phyloP scores from a whole-genome alignment of 148 eudicot species.

The Diospyros lotus region DNA sequence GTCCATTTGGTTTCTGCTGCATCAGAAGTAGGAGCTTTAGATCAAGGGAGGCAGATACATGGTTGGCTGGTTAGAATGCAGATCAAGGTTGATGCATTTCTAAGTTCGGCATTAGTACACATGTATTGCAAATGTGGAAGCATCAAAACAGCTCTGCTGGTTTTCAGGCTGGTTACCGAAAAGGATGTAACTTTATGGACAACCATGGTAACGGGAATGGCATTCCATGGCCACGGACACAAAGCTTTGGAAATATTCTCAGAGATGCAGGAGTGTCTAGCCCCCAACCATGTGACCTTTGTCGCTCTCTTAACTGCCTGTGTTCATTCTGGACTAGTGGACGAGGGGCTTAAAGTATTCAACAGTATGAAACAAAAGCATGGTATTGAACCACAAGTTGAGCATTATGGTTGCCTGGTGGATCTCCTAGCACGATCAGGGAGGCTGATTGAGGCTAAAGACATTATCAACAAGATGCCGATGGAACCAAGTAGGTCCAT shows the following conservation, averaged over 20 bases:
- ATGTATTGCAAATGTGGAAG: conserved; percentile 25
- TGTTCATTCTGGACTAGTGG: conserved; percentile 19
- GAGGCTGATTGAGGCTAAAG: conserved; percentile 10
- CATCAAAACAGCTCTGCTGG: conserved; percentile 16
- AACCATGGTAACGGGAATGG: conserved; percentile 23
- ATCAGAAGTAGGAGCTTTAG: conserved; percentile 14
- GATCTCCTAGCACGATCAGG: conserved; percentile 23
- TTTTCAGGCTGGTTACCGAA: conserved; percentile 9
- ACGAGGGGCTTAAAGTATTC: conserved; percentile 19
- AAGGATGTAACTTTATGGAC: conserved; percentile 24
- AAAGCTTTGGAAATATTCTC: conserved; percentile 17
- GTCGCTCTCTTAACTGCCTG: conserved; percentile 22
- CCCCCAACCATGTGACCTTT: conserved; percentile 24
- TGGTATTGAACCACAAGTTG: conserved; percentile 20
- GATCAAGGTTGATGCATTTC: conserved; percentile 11
- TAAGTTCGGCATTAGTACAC: conserved; percentile 23
- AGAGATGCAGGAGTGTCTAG: conserved; percentile 19
- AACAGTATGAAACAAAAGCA: conserved; percentile 15
- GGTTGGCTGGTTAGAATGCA: conserved; percentile 16
- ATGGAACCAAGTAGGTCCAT: conserved; percentile 21
- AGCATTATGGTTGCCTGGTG: conserved; percentile 25
- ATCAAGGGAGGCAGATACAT: conserved; percentile 16
- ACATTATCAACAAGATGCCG: conserved; percentile 19
- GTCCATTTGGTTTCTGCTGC: conserved; percentile 17
- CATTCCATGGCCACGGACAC: conserved; percentile 21